A percentile compares a stretch with the other conserved stretches of the same genome.
These are phyloP conservation scores for Phylloporus arenicola DNA, from an alignment of 768 basidiomycete species.

Conservation along the genomic window DNA sequence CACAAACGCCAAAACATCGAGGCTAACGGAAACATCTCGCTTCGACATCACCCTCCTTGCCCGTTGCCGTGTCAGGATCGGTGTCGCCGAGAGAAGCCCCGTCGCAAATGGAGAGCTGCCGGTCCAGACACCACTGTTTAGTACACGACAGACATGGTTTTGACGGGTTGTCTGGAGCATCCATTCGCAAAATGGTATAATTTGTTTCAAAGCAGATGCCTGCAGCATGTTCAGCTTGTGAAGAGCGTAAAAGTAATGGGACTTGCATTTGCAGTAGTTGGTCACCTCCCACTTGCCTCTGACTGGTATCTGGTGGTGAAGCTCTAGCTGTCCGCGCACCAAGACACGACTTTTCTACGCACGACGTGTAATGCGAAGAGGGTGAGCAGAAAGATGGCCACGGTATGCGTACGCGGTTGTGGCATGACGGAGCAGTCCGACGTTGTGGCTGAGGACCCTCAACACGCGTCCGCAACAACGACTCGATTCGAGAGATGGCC, in stretches of 20 bases:
- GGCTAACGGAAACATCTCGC: slow-evolving; percentile 91
- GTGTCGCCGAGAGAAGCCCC: slow-evolving; percentile 81
- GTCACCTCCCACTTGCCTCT: slow-evolving; percentile 81
- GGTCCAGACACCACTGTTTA: slow-evolving; percentile 93
- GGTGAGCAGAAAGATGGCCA: slow-evolving; percentile 12
- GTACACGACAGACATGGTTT: slow-evolving; percentile 93
- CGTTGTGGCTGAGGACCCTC: slow-evolving; percentile 13
- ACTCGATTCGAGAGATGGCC: slow-evolving; percentile 44
- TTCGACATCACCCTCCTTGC: slow-evolving; percentile 93
- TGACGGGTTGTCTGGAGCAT: slow-evolving; percentile 74
- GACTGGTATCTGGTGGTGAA: slow-evolving; percentile 33
- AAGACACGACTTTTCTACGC: slow-evolving; percentile 15
- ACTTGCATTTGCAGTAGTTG: slow-evolving; percentile 83
- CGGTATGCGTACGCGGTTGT: slow-evolving; percentile 9
- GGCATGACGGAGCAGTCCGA: slow-evolving; percentile 12
- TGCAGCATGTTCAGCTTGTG: too few relatives aligned
- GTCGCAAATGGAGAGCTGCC: slow-evolving; percentile 78
- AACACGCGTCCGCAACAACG: neutral
- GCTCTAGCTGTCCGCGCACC: slow-evolving; percentile 6
- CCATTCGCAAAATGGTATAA: slow-evolving; percentile 79
- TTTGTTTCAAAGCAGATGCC: slow-evolving; percentile 90
- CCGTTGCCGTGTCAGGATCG: slow-evolving; percentile 88
- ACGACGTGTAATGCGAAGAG: slow-evolving; percentile 21
- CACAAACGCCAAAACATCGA: slow-evolving; percentile 30
- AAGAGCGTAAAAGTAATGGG: neutral